phyloP scores from a whole-genome alignment of 371 early-diverging fungal genomes.

The Mucor indicus region DNA sequence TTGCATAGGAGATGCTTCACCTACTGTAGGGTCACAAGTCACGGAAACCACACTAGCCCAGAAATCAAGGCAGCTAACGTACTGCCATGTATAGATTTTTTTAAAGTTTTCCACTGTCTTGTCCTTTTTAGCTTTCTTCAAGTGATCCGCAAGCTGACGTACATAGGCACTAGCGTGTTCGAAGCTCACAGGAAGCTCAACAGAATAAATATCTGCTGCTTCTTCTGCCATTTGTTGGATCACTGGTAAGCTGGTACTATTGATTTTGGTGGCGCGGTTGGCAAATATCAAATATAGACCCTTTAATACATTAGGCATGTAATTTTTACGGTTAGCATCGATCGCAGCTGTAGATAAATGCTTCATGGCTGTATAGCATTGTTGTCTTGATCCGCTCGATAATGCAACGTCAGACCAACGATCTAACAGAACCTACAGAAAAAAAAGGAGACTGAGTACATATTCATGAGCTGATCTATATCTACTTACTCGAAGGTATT shows the following conservation, averaged over 20 bases:
- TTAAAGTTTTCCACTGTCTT: conserved; percentile 81
- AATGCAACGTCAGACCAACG: conserved; percentile 62
- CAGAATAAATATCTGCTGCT: conserved; percentile 80
- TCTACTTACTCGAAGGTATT: conserved; percentile 67
- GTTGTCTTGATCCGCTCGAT: conserved; percentile 64
- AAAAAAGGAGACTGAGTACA: neutral
- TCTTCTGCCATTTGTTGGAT: conserved; percentile 85
- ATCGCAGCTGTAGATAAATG: conserved; percentile 29
- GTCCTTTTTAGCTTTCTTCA: conserved; percentile 79
- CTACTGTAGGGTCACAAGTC: conserved; percentile 54
- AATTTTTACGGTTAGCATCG: conserved; percentile 31
- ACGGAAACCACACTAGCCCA: conserved; percentile 79
- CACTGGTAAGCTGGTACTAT: conserved; percentile 64
- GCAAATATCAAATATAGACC: conserved; percentile 81
- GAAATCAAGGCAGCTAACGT: conserved; percentile 80
- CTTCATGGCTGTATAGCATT: conserved; percentile 43
- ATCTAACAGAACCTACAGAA: conserved; percentile 47
- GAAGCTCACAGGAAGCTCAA: conserved; percentile 71
- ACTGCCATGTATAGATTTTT: conserved; percentile 93
- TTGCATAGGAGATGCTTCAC: conserved; percentile 33
- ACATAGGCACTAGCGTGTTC: conserved; percentile 89
- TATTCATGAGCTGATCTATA: neutral
- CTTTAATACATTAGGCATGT: conserved; percentile 56
- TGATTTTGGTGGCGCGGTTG: conserved; percentile 69
- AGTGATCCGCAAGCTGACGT: conserved; percentile 83